Conservation (phyloP, 2,329 filamentous ascomycete species). For the Davidsoniella virescens region DNA sequence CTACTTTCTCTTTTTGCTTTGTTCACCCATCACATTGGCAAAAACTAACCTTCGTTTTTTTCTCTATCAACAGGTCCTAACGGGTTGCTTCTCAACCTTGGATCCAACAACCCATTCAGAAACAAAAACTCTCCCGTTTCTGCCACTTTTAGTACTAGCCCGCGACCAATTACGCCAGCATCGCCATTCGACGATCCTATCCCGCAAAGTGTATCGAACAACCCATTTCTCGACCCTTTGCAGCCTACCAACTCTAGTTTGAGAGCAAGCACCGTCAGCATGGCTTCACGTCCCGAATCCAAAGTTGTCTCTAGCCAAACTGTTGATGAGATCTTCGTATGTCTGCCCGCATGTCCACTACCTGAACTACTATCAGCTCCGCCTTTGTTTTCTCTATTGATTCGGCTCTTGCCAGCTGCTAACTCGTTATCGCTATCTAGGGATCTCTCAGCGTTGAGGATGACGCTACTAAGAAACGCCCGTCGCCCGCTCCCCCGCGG, state of each 20-base stretch:
- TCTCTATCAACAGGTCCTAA: conserved; percentile 22
- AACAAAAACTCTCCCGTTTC: conserved; percentile 46
- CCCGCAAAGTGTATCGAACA: conserved; percentile 48
- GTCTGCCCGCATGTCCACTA: conserved; percentile 22
- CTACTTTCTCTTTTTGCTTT: neutral
- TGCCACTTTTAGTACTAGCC: conserved; percentile 20
- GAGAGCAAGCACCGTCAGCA: conserved; percentile 16
- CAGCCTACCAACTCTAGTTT: conserved; percentile 1
- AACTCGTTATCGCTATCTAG: neutral
- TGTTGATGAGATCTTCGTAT: conserved; percentile 61
- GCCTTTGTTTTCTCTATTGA: neutral
- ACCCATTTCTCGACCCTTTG: conserved; percentile 53
- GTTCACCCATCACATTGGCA: conserved; percentile 24
- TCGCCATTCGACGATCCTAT: conserved; percentile 44
- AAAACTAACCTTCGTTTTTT: conserved; percentile 30
- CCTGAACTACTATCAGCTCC: neutral
- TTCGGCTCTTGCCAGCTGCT: neutral
- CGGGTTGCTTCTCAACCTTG: conserved; percentile 48
- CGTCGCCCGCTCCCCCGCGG: conserved; percentile 17
- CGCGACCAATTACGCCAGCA: conserved; percentile 21
- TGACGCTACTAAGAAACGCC: conserved; percentile 45
- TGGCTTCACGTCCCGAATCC: conserved; percentile 31
- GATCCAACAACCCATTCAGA: conserved; percentile 71
- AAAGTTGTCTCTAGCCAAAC: conserved; percentile 28
- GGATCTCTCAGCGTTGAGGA: conserved; percentile 37